These are phyloP conservation scores for Colletotrichum simmondsii DNA, from an alignment of 2,329 filamentous ascomycete species.

Conservation along the genomic window DNA sequence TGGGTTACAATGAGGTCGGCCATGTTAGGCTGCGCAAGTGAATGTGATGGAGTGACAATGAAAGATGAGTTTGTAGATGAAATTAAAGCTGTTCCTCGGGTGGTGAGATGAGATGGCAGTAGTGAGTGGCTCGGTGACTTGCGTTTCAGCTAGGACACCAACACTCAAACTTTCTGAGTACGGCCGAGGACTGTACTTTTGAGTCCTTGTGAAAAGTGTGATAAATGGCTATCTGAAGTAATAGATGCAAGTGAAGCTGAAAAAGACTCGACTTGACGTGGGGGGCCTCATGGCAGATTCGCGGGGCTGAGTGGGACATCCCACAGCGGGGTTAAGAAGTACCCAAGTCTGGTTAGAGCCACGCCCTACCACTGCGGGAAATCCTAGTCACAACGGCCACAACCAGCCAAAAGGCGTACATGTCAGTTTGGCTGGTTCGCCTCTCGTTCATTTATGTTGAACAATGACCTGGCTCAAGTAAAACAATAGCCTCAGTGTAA, in stretches of 20 bases:
- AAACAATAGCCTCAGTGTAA: neutral
- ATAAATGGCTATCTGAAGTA: neutral
- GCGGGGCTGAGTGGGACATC: slow-evolving; percentile 7
- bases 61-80: neutral
- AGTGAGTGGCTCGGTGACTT: neutral
- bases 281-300: slow-evolving; percentile 3
- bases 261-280: slow-evolving; percentile 3
- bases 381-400: neutral
- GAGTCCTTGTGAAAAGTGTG: neutral
- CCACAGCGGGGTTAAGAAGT: slow-evolving; percentile 11
- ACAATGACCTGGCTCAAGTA: neutral
- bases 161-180: neutral
- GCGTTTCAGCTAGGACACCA: slow-evolving; percentile 6
- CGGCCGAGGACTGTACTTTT: neutral
- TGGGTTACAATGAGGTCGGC: slow-evolving; percentile 14
- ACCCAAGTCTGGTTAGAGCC: slow-evolving; percentile 3
- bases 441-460: no score
- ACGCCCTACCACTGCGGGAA: slow-evolving; percentile 25
- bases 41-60: neutral
- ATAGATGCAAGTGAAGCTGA: neutral
- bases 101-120: neutral
- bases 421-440: neutral
- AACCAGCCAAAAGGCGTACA: neutral
- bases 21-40: slow-evolving; percentile 3
- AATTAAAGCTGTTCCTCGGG: neutral